Evolutionary conservation across 192 early-diverging fungal species (phyloP), one percentile per base, ranked within the genome.

Genomic region (Podila clonocystis): DNA sequence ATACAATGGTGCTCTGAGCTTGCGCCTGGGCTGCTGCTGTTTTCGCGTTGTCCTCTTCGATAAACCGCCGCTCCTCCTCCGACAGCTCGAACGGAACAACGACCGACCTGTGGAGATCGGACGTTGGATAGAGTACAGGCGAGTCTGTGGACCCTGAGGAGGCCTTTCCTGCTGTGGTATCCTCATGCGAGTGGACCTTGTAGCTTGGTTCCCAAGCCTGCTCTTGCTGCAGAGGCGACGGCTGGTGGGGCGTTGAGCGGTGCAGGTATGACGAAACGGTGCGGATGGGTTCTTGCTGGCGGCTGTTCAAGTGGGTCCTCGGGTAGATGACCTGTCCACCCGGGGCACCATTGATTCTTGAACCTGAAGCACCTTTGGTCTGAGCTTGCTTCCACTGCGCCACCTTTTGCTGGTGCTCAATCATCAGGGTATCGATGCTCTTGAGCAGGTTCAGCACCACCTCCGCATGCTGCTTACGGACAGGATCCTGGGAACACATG

Each of bases 21-120:
- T 45, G 41, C 13, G 41, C 41, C 15, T 15, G 41, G 15, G 41
- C 41, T 0, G 74, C 70, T 29, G 69, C 70, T 15, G 67, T 80
- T 52, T 65, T 72, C 24, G 70, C 70, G 50, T 72, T 80, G 26
- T 80, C 77, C 29, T 68, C 77, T 24, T 80, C 77, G 65, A 80
- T 80, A 31, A 73, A 73, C 48, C 70, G 29, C 57, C 77, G 38
- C 36, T 80, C 77, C 28, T 72, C 77, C 15, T 80, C 77, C n/a
- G 71, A 73, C n/a, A 80, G 67, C 48, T 80, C 70, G 30, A 80
- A 80, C 15, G 77, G 77, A 12, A 73, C 48, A 0, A 48, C n/a
- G 15, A 48, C 71, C 3, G 77, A 36, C 11, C 63, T 62, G 22
- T 73, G 77, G 2, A 80, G 57, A 19, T 80, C 77, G 12, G 70